Base-by-base conservation (phyloP, 179 eudicot genomes). In the Heliamphora pulchella region DNA sequence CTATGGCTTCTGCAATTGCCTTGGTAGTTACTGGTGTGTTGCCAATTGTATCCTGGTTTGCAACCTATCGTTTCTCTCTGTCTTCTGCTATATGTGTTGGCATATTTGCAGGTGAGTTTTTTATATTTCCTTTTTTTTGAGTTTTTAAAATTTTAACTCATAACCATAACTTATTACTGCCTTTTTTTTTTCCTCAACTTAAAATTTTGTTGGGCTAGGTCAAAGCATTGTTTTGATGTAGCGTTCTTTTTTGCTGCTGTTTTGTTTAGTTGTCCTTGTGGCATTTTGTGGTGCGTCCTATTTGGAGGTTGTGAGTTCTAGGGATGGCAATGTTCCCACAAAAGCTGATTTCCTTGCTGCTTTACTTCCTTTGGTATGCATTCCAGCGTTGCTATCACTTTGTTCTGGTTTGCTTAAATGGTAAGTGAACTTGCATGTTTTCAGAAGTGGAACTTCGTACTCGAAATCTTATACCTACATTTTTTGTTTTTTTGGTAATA, bases 321-420 rank as follows among this genome's bases (percentile, higher is more conserved):
- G 98, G 81, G 80, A 80, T 70, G 89, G 88, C 85, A 85, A 87
- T 81, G 83, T 82, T 81, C 97, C 98, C 18, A 86, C 88, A 13
- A 87, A 90, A 85, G 88, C 87, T 71, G 99, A 96, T 87, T 96
- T 96, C 76, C 98, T 96, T 80, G 98, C 96, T 80, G 93, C 99
- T 65, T 86, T 96, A 81, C 99, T 96, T 80, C 99, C 96, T 58
- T 88, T 96, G 85, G 88, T 96, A 81, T 91, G 98, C 87, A 87
- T 94, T 67, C 99, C 99, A 4, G 99, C 99, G 63, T 78, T 91
- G 73, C 82, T 96, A n/a, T 90, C 94, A 47, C 85, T 96, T 81
- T 88, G 91, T 81, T 87, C 91, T 83, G 99, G 99, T 82, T 85
- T 96, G 89, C 87, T 88, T 77, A 96, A 96, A 85, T 96, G 99